Base-by-base conservation (phyloP, 306 rosid genomes). In the cucumber (Cucumis sativus) region DNA sequence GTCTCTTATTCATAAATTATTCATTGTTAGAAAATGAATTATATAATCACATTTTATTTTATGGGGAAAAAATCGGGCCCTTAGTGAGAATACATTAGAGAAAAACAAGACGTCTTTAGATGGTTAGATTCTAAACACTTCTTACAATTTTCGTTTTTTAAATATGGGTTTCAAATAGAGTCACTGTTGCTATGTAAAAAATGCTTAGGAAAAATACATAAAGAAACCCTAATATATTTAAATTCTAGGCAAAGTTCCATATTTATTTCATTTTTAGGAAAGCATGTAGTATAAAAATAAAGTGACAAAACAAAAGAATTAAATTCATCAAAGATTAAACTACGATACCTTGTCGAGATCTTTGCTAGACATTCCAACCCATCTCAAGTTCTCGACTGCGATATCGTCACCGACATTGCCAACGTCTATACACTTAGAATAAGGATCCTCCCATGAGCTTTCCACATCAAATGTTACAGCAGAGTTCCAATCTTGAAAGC, bases 361-460 rank as follows among this genome's bases (percentile, higher is more conserved):
- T 83, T 87, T 79, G 75, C 75, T 83, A 5, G 98, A 89, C 92
- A 91, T 87, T 75, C 97, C 97, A 37, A 91, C 83, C 97, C 98
- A 94, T 85, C 97, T 88, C 54, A 94, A 86, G 71, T 94, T 91
- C 88, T 94, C 98, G 0, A 81, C 83, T 74, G 78, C 37, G 63
- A 87, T 85, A 75, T 78, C 74, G 4, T 83, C 88, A 20, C 83
- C 94, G 15, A 82, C 4, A 73, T 85, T 86, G 59, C 89, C 88
- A 1, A 90, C 88, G 23, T 87, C 91, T 56, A 87, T 81, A 0
- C 87, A 80, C 82, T 84, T 85, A 40, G 82, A 28, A 74, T 74
- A 84, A 10, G 89, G 80, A 79, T 89, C 83, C 65, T 85, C 92
- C 92, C 98, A 88, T 45, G 90, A 45, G 33, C 80, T 85, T 39